Percentiles rank a stretch among this genome's conserved stretches.
These are phyloP conservation scores for Dioscorea alata DNA, from an alignment of 106 monocot genomes.

Conservation along the genomic window DNA sequence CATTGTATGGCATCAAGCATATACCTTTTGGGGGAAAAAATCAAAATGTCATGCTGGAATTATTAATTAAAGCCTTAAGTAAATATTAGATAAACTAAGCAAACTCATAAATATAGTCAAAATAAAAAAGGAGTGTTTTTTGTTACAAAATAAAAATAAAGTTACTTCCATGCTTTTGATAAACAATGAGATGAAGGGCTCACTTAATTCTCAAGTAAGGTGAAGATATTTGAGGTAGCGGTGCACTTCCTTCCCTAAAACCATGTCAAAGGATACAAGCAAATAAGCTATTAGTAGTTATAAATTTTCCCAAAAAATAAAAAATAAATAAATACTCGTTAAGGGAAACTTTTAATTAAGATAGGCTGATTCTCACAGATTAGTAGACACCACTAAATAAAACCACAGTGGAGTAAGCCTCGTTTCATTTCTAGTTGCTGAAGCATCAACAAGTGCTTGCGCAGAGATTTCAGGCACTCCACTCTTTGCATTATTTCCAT, in stretches of 20 bases:
- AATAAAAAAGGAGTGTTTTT: background rate
- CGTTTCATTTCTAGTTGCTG: conserved; percentile 30
- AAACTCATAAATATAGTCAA: background rate
- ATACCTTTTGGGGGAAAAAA: no score
- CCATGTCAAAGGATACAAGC: no score
- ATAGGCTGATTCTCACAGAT: conserved; percentile 26
- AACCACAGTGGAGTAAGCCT: conserved; percentile 50
- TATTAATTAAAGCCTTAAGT: background rate
- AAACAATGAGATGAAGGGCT: conserved; percentile 13
- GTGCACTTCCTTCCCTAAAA: conserved; percentile 36
- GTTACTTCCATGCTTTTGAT: no score
- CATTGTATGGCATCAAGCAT: no score
- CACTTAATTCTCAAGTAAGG: conserved; percentile 62
- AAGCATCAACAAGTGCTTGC: conserved; percentile 50
- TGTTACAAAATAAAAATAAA: background rate
- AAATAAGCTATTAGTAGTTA: no score
- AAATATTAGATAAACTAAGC: background rate
- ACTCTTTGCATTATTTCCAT: conserved; percentile 22
- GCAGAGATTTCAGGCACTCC: conserved; percentile 26
- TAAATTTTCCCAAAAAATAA: conserved; percentile 3
- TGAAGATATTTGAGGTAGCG: conserved; percentile 40
- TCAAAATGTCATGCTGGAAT: no score
- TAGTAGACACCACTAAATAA: conserved; percentile 38
- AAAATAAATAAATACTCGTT: background rate
- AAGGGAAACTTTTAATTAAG: background rate